phyloP scores from a whole-genome alignment of 768 basidiomycete genomes.

The Mycena vulgaris region DNA sequence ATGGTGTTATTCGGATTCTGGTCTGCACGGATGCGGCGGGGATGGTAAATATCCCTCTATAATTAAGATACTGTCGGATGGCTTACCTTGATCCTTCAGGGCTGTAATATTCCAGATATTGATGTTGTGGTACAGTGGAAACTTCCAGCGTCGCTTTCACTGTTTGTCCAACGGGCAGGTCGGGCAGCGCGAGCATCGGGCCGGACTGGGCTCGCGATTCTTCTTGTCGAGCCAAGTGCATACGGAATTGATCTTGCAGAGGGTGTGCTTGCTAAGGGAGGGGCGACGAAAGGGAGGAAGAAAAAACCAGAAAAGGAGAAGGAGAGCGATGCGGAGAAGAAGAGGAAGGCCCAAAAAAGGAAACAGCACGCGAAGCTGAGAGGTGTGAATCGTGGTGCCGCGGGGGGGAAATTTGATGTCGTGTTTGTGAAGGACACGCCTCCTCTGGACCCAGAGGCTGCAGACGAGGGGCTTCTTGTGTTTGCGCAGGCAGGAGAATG shows the following conservation, averaged over 20 bases:
- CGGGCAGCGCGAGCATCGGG: neutral
- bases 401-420: neutral
- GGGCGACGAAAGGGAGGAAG: neutral
- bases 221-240: neutral
- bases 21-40: constrained; percentile 56
- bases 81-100: too few species aligned
- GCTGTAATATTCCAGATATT: constrained; percentile 10
- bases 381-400: neutral
- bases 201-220: neutral
- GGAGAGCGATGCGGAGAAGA: neutral
- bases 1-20: constrained; percentile 44
- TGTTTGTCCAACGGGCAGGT: constrained; percentile 1
- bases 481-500: neutral
- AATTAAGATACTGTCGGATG: neutral
- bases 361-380: neutral
- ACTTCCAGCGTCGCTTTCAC: neutral
- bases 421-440: neutral
- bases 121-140: constrained; percentile 6
- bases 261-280: neutral
- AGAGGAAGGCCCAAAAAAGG: neutral
- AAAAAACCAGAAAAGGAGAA: neutral
- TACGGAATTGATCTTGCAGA: neutral
- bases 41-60: constrained; percentile 43
- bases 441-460: neutral
- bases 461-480: constrained; percentile 1